phyloP scores from a whole-genome alignment of 2,329 filamentous ascomycete genomes.

The Calcarisporium arbuscula region DNA sequence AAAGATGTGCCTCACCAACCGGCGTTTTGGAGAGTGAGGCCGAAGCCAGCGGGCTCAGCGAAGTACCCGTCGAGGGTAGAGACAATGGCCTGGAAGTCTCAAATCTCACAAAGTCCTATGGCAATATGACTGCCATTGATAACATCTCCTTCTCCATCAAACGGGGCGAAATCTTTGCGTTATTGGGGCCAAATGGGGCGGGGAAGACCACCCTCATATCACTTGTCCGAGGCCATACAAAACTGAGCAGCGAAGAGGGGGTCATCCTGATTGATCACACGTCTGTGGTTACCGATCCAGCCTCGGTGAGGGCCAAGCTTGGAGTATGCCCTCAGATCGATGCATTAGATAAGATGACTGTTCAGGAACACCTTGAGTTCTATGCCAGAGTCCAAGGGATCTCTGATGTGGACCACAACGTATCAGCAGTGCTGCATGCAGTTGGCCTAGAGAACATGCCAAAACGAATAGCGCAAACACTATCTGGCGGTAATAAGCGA shows the following conservation, averaged over 20 bases:
- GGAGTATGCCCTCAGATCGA: slow-evolving; percentile 91
- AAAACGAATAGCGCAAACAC: slow-evolving; percentile 66
- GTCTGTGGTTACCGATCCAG: slow-evolving; percentile 66
- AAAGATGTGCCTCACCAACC: slow-evolving; percentile 24
- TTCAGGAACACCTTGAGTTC: slow-evolving; percentile 77
- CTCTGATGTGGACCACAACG: slow-evolving; percentile 67
- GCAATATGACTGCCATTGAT: slow-evolving; percentile 72
- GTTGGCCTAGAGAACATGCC: slow-evolving; percentile 70
- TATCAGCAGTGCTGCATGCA: slow-evolving; percentile 68
- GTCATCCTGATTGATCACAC: slow-evolving; percentile 75
- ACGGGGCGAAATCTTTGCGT: slow-evolving; percentile 76
- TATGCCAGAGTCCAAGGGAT: slow-evolving; percentile 83
- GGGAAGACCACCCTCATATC: slow-evolving; percentile 96
- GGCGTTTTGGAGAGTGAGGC: slow-evolving; percentile 62
- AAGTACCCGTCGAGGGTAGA: slow-evolving; percentile 29
- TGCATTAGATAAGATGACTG: slow-evolving; percentile 87
- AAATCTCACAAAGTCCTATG: slow-evolving; percentile 75
- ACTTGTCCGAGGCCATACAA: slow-evolving; percentile 81
- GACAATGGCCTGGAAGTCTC: slow-evolving; percentile 75
- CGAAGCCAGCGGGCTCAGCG: slow-evolving; percentile 49
- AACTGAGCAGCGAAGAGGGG: slow-evolving; percentile 61
- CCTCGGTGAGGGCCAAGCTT: slow-evolving; percentile 66
- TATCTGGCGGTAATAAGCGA: slow-evolving; percentile 90
- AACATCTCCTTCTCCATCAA: slow-evolving; percentile 79
- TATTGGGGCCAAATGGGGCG: slow-evolving; percentile 95